phyloP scores from a whole-genome alignment of 2,329 filamentous ascomycete species.

The Ilyonectria robusta region DNA sequence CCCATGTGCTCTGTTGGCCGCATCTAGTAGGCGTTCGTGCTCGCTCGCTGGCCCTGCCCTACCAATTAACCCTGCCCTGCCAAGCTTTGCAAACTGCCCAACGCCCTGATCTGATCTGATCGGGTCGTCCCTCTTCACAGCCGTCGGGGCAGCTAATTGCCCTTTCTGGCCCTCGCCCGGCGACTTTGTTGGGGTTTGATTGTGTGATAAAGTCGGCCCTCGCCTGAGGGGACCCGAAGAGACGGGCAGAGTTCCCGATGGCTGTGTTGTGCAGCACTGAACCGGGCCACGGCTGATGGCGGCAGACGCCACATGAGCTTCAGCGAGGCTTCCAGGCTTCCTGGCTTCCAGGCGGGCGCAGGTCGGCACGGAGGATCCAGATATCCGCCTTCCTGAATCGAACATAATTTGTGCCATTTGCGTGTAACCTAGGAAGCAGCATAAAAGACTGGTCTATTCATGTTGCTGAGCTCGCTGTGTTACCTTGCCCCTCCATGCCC shows the following conservation, averaged over 20 bases:
- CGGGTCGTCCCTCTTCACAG: conserved; percentile 1
- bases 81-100: conserved; percentile 18
- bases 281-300: background rate
- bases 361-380: background rate
- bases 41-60: conserved; percentile 24
- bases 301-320: background rate
- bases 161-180: conserved; percentile 21
- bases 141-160: conserved; percentile 5
- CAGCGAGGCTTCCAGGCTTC: background rate
- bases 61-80: conserved; percentile 26
- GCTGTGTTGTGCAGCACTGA: conserved; percentile 16
- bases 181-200: conserved; percentile 27
- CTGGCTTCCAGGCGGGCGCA: background rate
- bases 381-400: conserved; percentile 5
- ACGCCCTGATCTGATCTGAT: conserved; percentile 26
- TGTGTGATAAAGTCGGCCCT: conserved; percentile 24
- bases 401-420: background rate
- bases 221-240: conserved; percentile 12
- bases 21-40: conserved; percentile 29
- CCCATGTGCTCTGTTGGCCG: conserved; percentile 21
- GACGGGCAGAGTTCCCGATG: conserved; percentile 32
- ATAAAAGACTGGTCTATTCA: background rate
- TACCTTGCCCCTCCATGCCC: background rate
- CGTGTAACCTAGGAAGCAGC: background rate
- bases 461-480: background rate